Base-by-base conservation (phyloP, 2,329 filamentous ascomycete genomes). In the Magnaporthiopsis incrustans region DNA sequence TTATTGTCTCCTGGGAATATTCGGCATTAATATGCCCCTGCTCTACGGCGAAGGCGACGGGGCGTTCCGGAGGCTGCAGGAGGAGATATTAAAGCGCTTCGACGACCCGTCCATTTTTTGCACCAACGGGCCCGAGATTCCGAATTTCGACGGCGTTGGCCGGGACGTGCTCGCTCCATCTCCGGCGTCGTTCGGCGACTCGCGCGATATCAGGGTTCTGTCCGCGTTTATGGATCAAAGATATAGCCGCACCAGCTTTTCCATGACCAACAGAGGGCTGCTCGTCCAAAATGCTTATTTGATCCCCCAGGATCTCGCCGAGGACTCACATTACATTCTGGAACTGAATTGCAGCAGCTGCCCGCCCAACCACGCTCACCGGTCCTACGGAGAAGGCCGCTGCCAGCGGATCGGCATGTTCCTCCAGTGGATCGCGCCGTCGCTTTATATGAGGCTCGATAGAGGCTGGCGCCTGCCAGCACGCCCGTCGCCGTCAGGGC, bases 11-110 rank as follows among this genome's bases (percentile, higher is more conserved):
- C 8, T 63, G 53, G 61, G 61, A 5, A 44, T 63, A 2, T 63
- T 63, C 53, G 61, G 27, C 50, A 38, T 63, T 12, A 53, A 63
- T 22, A 57, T 63, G 53, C 53, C 61, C 12, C n/a, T 63, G 14
- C 32, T 63, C 30, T 62, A 58, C n/a, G 61, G 53, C n/a, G 61
- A 63, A 50, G 61, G 61, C 5, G 6, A 26, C 2, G 59, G 27
- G 30, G 53, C 61, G 14, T 63, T 63, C 50, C 11, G 11, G 6
- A 38, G 61, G 53, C 53, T 63, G 22, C 61, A 63, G 30, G 53
- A 63, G 53, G 56, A 30, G 18, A 63, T 63, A 35, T 10, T 35
- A 10, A 35, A 35, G 33, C 53, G 33, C n/a, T 25, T 38, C 33
- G 30, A 61, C 14, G 61, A 62, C 61, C 14, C 35, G 14, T 53